Percentiles rank a stretch among this genome's conserved stretches.
Conservation (phyloP, 768 basidiomycete genomes). For the Clitopilus passeckerianus region DNA sequence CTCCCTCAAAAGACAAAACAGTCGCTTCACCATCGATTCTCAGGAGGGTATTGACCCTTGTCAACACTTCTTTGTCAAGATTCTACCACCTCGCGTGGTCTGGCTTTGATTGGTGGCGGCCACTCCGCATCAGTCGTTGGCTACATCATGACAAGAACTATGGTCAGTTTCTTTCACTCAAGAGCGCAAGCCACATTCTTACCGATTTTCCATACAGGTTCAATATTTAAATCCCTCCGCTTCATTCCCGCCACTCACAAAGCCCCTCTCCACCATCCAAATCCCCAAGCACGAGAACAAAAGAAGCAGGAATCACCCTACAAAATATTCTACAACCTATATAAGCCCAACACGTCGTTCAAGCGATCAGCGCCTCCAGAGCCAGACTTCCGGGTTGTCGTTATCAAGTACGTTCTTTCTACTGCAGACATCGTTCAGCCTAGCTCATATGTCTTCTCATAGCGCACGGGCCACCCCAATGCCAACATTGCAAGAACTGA, state of each 20-base stretch:
- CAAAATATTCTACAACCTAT: conserved; percentile 82
- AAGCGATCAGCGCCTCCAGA: conserved; percentile 70
- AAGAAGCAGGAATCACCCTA: conserved; percentile 49
- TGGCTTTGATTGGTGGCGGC: conserved; percentile 63
- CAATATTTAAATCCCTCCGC: conserved; percentile 64
- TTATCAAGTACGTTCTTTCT: conserved; percentile 62
- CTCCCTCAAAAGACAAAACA: conserved; percentile 27
- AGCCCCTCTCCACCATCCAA: conserved; percentile 34
- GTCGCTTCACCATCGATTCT: conserved; percentile 7
- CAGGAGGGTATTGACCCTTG: conserved; percentile 24
- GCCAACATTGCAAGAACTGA: conserved; percentile 77
- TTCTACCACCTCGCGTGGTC: conserved; percentile 23
- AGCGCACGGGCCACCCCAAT: conserved; percentile 83
- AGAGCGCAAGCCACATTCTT: not conserved
- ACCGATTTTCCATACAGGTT: conserved; percentile 40
- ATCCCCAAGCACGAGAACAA: conserved; percentile 11
- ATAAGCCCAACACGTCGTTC: conserved; percentile 86
- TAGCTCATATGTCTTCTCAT: not conserved
- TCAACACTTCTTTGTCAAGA: conserved; percentile 28
- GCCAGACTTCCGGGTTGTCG: conserved; percentile 84
- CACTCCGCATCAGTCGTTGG: conserved; percentile 44
- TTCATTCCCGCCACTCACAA: conserved; percentile 67
- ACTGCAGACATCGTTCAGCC: not conserved
- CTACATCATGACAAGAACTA: conserved; percentile 47
- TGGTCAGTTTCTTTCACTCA: conserved; percentile 28